Percentiles rank a stretch among this genome's conserved stretches.
Conservation (phyloP, 352 stramenopile genomes). For the Phytophthora quininea region DNA sequence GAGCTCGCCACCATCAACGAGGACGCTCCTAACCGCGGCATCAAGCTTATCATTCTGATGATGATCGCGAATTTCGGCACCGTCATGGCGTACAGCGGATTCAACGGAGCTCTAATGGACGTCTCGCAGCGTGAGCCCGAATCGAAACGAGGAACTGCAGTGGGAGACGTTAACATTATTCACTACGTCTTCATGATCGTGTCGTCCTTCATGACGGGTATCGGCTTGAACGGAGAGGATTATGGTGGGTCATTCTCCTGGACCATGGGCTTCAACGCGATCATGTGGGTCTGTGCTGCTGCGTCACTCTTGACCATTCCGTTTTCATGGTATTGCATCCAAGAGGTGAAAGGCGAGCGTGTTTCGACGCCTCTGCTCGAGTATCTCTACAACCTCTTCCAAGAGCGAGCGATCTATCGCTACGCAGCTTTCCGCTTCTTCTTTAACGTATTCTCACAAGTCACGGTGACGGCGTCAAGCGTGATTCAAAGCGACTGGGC, state of each 20-base stretch:
- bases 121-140: conserved; percentile 53
- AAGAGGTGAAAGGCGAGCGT: conserved; percentile 37
- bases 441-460: conserved; percentile 41
- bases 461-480: conserved; percentile 49
- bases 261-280: conserved; percentile 59
- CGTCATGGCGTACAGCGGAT: conserved; percentile 75
- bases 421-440: conserved; percentile 58
- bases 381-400: conserved; percentile 53
- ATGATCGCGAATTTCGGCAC: conserved; percentile 76
- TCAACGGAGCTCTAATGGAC: conserved; percentile 67
- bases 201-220: conserved; percentile 47
- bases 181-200: conserved; percentile 43
- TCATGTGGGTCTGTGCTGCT: conserved; percentile 50
- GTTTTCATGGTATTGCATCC: conserved; percentile 45
- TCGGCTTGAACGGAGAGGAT: conserved; percentile 49
- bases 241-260: conserved; percentile 56
- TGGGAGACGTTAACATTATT: conserved; percentile 41
- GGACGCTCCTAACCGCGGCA: conserved; percentile 43
- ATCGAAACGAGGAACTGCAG: conserved; percentile 38
- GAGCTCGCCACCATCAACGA: conserved; percentile 44
- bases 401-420: conserved; percentile 49
- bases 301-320: conserved; percentile 37
- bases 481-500: conserved; percentile 60
- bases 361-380: conserved; percentile 22
- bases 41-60: conserved; percentile 65